These are phyloP conservation scores for Metschnikowia baotianmanensis DNA, from an alignment of 805 yeast genomes.

Conservation along the genomic window DNA sequence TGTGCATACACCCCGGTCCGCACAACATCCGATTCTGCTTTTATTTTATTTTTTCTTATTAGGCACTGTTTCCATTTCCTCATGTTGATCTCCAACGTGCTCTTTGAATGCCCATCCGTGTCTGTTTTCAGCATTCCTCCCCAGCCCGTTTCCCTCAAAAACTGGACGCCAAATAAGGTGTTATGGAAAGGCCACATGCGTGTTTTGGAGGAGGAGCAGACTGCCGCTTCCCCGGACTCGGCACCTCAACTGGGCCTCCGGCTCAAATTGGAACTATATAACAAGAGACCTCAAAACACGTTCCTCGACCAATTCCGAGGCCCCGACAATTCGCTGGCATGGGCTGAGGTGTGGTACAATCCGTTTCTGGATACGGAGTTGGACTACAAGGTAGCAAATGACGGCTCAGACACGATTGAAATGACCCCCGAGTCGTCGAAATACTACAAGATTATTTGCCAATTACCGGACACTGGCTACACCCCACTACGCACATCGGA, in stretches of 20 bases:
- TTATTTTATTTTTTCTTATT: too few species aligned
- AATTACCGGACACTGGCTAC: slow-evolving; percentile 39
- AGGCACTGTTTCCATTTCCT: neutral
- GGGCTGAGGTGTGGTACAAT: slow-evolving; percentile 45
- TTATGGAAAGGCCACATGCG: slow-evolving; percentile 38
- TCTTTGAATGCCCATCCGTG: slow-evolving; percentile 28
- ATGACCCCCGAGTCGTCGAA: slow-evolving; percentile 28
- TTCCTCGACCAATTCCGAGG: slow-evolving; percentile 19
- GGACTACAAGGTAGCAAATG: slow-evolving; percentile 24
- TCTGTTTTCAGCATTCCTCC: slow-evolving; percentile 34
- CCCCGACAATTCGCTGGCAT: slow-evolving; percentile 21
- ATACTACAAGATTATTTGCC: slow-evolving; percentile 35
- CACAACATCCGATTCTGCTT: too few species aligned
- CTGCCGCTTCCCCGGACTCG: slow-evolving; percentile 14
- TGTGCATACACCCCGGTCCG: too few species aligned
- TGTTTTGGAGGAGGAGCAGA: slow-evolving; percentile 33
- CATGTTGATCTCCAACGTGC: slow-evolving; percentile 23
- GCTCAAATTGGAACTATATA: slow-evolving; percentile 36
- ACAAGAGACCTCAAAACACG: slow-evolving; percentile 17
- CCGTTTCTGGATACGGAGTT: slow-evolving; percentile 21
- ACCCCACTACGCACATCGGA: slow-evolving; percentile 20
- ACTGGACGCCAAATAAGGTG: slow-evolving; percentile 26
- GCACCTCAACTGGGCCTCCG: slow-evolving; percentile 28
- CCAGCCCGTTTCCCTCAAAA: slow-evolving; percentile 24
- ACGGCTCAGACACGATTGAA: slow-evolving; percentile 33